Conservation (phyloP, 495 filamentous ascomycete genomes). For the Podospora comata region DNA sequence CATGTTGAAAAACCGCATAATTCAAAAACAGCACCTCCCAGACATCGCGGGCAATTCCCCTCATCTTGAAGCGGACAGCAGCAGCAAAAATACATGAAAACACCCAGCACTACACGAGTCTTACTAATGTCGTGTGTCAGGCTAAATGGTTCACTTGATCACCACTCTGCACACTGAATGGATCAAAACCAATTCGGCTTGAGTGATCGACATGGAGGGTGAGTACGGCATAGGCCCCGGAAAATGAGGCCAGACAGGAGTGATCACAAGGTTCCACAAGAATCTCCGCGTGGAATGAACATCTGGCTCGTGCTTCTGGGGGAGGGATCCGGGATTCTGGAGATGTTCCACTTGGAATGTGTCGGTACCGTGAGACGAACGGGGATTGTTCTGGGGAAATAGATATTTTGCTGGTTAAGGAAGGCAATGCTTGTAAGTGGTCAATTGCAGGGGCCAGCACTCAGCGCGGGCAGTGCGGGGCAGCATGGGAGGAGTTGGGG, state of each 20-base stretch:
- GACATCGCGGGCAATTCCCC: background rate
- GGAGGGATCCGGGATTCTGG: background rate
- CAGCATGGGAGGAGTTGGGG: background rate
- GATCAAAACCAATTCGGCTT: background rate
- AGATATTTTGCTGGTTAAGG: background rate
- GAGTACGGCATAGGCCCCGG: background rate
- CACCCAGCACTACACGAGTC: background rate
- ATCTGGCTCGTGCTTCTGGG: background rate
- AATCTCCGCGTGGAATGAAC: background rate
- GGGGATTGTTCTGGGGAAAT: background rate
- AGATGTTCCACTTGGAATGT: background rate
- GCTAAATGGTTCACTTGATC: background rate
- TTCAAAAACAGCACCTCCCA: constrained; percentile 6
- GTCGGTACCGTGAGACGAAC: background rate
- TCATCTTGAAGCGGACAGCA: constrained; percentile 2
- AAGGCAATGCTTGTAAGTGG: background rate
- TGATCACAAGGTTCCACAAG: background rate
- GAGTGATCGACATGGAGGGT: background rate
- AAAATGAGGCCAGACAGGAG: background rate
- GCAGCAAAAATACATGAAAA: background rate
- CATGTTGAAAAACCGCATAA: background rate
- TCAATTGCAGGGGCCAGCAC: background rate
- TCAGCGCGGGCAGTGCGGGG: background rate
- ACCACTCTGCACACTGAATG: background rate
- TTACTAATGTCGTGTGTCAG: background rate